Conservation (phyloP, 805 yeast species). For the Candida awuae region DNA sequence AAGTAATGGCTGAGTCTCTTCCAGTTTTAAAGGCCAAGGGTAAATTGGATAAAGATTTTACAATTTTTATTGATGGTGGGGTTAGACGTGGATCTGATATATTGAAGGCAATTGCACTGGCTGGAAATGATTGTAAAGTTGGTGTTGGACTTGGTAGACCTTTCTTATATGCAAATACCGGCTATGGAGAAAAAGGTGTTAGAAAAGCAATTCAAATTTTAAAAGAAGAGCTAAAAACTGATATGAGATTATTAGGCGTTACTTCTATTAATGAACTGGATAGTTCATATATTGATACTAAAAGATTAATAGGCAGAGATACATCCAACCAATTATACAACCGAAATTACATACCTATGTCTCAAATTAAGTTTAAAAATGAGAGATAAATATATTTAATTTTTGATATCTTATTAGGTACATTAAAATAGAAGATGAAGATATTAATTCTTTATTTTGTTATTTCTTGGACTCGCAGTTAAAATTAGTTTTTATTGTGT, state of each 20-base stretch:
- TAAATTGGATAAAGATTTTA: conserved; percentile 38
- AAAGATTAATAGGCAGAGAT: conserved; percentile 37
- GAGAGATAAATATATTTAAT: too few species aligned
- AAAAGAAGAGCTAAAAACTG: conserved; percentile 48
- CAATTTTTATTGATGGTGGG: conserved; percentile 71
- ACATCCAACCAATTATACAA: conserved; percentile 52
- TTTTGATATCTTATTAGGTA: too few species aligned
- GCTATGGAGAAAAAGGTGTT: conserved; percentile 71
- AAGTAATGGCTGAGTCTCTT: conserved; percentile 48
- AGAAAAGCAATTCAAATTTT: conserved; percentile 34
- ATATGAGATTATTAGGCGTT: conserved; percentile 58
- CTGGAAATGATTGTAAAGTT: too few species aligned
- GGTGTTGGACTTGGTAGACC: conserved; percentile 68
- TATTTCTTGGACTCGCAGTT: too few species aligned
- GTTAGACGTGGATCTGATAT: conserved; percentile 69
- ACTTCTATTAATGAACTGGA: conserved; percentile 37
- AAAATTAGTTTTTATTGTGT: too few species aligned
- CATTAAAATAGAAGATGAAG: too few species aligned
- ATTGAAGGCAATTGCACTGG: conserved; percentile 67
- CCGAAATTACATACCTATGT: conserved; percentile 31
- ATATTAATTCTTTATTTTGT: too few species aligned
- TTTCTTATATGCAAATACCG: conserved; percentile 67
- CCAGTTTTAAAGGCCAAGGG: conserved; percentile 35
- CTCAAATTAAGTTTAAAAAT: conserved; percentile 16
- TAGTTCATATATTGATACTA: conserved; percentile 30